Evolutionary conservation across 1,139 yeast species (phyloP), one percentile per base, ranked within the genome.

Genomic region (Debaryomyces fabryi): DNA sequence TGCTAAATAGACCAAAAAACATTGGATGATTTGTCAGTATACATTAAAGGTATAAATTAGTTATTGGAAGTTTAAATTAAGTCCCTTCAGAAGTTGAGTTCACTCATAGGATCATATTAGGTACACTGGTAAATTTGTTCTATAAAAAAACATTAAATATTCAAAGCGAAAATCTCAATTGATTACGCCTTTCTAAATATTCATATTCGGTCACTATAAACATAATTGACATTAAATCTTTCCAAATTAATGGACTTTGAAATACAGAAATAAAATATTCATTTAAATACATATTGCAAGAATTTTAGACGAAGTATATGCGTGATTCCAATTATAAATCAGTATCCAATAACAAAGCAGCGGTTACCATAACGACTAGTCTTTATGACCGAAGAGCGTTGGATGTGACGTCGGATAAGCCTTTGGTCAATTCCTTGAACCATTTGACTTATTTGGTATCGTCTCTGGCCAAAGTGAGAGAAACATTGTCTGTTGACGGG

Each of bases 341-440:
- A 25, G 81, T 90, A 49, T 71, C 85, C 45, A 79, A 83, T 53
- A 93, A 93, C 71, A 80, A 87, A 64, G 97, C 99, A 5, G 91
- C 97, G 16, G 89, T 92, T 38, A 85, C 93, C 32, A 91, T 93
- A 52, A 87, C 97, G 9, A 82, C 96, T 25, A 84, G 92, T 33
- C 81, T 92, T 36, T 93, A 93, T 63, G 98, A 93, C 68, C 72
- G 98, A 54, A 72, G 98, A 46, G 98, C 98, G 0, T 76, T 93
- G 50, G 99, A 93, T 65, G 89, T 92, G 52, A 87, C 97, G 1
- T 82, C 91, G 24, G 95, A 89, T 63, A 83, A 88, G 56, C 98
- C 99, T 0, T 76, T 93, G 53, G 96, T 93, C 48, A 91, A 90
- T 73, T 89, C 97, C 8, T 73, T 93, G 56, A 92, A 93, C 66